Percentiles rank a stretch among this genome's conserved stretches.
These are phyloP conservation scores for Alternaria brassicicola DNA, from an alignment of 2,329 filamentous ascomycete species.

Conservation along the genomic window DNA sequence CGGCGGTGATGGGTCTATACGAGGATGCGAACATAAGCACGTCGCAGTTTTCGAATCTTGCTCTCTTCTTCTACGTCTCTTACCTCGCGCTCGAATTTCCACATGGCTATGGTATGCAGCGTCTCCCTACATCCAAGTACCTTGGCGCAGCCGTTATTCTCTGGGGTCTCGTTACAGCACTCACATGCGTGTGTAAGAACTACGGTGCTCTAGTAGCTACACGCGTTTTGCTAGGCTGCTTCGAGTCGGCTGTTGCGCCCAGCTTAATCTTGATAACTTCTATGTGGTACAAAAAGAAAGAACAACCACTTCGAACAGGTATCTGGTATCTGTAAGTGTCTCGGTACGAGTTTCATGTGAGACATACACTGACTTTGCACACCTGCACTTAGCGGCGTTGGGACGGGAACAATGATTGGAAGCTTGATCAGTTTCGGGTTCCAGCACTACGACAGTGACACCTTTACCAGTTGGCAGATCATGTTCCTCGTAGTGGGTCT, in stretches of 20 bases:
- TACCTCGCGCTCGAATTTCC: slow-evolving; percentile 50
- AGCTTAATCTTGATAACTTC: slow-evolving; percentile 68
- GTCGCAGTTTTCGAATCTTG: slow-evolving; percentile 46
- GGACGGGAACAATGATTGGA: slow-evolving; percentile 60
- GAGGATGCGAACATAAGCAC: slow-evolving; percentile 47
- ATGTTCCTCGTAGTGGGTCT: slow-evolving; percentile 66
- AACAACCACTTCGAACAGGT: slow-evolving; percentile 63
- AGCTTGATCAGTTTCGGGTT: slow-evolving; percentile 65
- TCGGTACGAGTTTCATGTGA: neutral
- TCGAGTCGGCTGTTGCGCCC: slow-evolving; percentile 57
- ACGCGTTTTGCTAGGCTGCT: slow-evolving; percentile 59
- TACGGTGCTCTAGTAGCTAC: slow-evolving; percentile 58
- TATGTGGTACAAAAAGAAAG: slow-evolving; percentile 69
- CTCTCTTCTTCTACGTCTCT: slow-evolving; percentile 47
- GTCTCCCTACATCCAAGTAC: slow-evolving; percentile 61
- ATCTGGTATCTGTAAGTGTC: neutral
- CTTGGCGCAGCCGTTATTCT: slow-evolving; percentile 52
- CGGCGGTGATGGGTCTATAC: slow-evolving; percentile 51
- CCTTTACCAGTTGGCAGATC: slow-evolving; percentile 66
- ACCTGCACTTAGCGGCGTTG: slow-evolving; percentile 56
- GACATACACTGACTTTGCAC: neutral
- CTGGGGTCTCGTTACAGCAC: slow-evolving; percentile 57
- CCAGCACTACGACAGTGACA: slow-evolving; percentile 57
- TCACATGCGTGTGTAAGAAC: slow-evolving; percentile 57
- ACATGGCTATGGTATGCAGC: slow-evolving; percentile 59